phyloP scores from a whole-genome alignment of 164 flowering plant genomes.

The Chloranthus sessilifolius region DNA sequence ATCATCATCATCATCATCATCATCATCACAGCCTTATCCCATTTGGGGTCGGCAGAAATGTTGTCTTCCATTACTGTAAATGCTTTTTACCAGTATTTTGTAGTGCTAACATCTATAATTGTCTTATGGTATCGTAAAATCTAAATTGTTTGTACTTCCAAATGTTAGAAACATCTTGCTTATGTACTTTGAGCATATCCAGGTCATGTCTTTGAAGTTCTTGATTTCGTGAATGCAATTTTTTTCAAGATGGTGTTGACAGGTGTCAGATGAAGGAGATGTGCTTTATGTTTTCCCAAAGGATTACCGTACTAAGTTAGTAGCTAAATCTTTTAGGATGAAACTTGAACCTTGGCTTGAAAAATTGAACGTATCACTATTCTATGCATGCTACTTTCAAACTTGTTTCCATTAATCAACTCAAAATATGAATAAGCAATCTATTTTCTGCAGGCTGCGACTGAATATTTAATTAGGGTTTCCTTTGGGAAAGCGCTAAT shows the following conservation, averaged over 20 bases:
- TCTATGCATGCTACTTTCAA: conserved; percentile 2
- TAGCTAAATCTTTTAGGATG: conserved; percentile 75
- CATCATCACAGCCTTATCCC: no score
- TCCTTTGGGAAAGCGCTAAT: conserved; percentile 91
- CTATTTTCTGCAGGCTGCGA: conserved; percentile 50
- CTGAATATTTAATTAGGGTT: conserved; percentile 73
- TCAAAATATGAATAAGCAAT: no score
- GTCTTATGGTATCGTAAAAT: no score
- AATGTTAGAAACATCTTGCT: no score
- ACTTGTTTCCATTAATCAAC: background rate
- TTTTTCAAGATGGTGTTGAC: conserved; percentile 44
- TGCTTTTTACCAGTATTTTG: no score
- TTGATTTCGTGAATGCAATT: conserved; percentile 38
- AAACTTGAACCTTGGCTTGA: conserved; percentile 77
- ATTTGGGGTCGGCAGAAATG: no score
- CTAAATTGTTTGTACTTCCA: no score
- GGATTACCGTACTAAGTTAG: conserved; percentile 86
- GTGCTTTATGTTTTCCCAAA: conserved; percentile 90
- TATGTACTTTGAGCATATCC: no score
- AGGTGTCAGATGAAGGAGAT: conserved; percentile 99
- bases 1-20: no score
- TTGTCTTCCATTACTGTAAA: no score
- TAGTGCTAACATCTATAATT: no score
- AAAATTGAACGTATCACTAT: conserved; percentile 70
- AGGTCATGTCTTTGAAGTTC: conserved; percentile 35